phyloP scores from a whole-genome alignment of 192 early-diverging fungal species.

The Phlyctochytrium arcticum region DNA sequence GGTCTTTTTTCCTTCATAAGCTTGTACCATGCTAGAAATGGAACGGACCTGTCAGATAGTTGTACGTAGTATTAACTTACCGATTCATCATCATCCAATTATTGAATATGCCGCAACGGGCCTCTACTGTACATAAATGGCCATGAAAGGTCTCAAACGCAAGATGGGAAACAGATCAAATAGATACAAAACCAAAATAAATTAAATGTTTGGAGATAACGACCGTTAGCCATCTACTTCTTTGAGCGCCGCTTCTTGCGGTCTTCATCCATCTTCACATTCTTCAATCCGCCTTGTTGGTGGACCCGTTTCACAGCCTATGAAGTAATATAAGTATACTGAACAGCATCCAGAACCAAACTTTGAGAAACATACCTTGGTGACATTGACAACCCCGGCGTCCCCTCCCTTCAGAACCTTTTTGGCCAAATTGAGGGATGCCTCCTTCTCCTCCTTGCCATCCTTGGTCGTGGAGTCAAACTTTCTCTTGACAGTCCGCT shows the following conservation, averaged over 20 bases:
- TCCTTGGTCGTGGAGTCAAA: conserved; percentile 35
- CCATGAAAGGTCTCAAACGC: no score
- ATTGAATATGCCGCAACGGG: no score
- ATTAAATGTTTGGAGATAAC: no score
- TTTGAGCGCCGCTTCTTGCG: conserved; percentile 9
- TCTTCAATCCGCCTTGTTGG: conserved; percentile 9
- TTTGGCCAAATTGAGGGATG: conserved; percentile 30
- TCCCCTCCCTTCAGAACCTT: conserved; percentile 35
- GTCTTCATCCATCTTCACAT: conserved; percentile 11
- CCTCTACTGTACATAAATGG: no score
- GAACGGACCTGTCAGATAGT: no score
- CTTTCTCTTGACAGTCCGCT: conserved; percentile 42
- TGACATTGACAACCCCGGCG: conserved; percentile 28
- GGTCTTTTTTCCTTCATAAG: no score
- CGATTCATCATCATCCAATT: no score
- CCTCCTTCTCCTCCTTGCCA: conserved; percentile 25
- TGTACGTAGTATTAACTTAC: no score
- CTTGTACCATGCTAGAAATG: no score
- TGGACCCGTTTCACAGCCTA: conserved; percentile 22
- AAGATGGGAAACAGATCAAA: no score
- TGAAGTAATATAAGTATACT: not conserved
- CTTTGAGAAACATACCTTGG: conserved; percentile 17
- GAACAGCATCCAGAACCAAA: not conserved
- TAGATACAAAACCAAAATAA: no score
- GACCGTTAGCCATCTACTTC: no score